Evolutionary conservation across 805 yeast genomes (phyloP), one percentile per base, ranked within the genome.

Genomic region (Metschnikowia hibisci): DNA sequence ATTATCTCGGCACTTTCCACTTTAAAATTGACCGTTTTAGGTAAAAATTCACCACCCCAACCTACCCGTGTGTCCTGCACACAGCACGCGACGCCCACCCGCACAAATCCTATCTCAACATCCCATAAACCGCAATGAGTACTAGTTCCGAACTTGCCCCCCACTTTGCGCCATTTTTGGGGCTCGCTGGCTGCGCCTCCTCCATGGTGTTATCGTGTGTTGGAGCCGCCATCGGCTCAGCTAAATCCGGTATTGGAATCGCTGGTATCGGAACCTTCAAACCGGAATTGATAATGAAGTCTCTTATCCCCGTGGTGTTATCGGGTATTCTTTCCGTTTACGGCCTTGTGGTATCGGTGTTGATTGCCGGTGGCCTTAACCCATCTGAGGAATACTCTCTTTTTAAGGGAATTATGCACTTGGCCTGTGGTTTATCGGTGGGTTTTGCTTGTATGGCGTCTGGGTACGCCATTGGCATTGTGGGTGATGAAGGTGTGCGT

Each of bases 221-320:
- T n/a, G 99, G 99, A 50, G 98, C 99, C 4, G 98, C 98, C 48
- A 83, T 89, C 54, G 99, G 99, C 45, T 91, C 98, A 3, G 98
- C 98, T 49, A 93, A 93, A 67, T 86, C 96, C 34, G 99, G 99
- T 46, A 83, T 93, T 51, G 99, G 99, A 76, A 93, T 93, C 57
- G 73, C 97, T 26, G 99, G 98, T 75, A 89, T 93, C 53, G 97
- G 98, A 74, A 85, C 96, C 36, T 93, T 91, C 71, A 86, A 87
- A 63, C 99, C 99, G 10, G 99, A 93, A 60, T 74, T 93, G 58
- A 89, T 93, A 58, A 93, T 93, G 98, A 87, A 84, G 66, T 84
- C 93, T 6, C 74, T 93, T 39, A 90, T 93, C 55, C 99, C 99
- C 13, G 99, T 93, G 37, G 96, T 93, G 52, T 89, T 93, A 96